Conservation (phyloP, 2,329 filamentous ascomycete species). For the Aspergillus persii region DNA sequence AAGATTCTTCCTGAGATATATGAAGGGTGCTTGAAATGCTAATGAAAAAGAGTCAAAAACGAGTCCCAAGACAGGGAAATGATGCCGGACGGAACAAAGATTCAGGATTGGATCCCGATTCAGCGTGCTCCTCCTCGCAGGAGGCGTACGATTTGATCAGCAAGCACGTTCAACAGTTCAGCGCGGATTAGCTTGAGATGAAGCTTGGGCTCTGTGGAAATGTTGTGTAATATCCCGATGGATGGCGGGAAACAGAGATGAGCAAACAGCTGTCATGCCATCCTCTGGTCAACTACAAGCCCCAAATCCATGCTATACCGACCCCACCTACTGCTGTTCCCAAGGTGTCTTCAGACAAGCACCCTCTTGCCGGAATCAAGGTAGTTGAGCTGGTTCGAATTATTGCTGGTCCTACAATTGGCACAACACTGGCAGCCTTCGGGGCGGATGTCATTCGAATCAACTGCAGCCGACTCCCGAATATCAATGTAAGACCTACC, state of each 20-base stretch:
- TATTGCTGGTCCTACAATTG: conserved; percentile 45
- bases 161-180: background rate
- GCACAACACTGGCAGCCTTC: conserved; percentile 39
- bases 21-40: too few relatives aligned
- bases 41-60: too few relatives aligned
- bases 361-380: background rate
- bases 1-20: too few relatives aligned
- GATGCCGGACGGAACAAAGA: too few relatives aligned
- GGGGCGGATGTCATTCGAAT: conserved; percentile 47
- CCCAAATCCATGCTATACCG: background rate
- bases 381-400: conserved; percentile 25
- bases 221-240: background rate
- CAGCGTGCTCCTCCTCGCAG: background rate
- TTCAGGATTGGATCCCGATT: background rate
- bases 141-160: background rate
- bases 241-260: background rate
- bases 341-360: background rate
- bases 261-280: background rate
- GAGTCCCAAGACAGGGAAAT: too few relatives aligned
- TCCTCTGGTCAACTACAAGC: background rate
- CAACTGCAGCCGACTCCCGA: conserved; percentile 24
- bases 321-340: background rate
- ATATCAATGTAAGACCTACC: background rate
- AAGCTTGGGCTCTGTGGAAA: background rate
- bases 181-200: background rate